Percentiles rank a stretch among this genome's conserved stretches.
Conservation (phyloP, 371 early-diverging fungal species). For the Mortierella sp. region DNA sequence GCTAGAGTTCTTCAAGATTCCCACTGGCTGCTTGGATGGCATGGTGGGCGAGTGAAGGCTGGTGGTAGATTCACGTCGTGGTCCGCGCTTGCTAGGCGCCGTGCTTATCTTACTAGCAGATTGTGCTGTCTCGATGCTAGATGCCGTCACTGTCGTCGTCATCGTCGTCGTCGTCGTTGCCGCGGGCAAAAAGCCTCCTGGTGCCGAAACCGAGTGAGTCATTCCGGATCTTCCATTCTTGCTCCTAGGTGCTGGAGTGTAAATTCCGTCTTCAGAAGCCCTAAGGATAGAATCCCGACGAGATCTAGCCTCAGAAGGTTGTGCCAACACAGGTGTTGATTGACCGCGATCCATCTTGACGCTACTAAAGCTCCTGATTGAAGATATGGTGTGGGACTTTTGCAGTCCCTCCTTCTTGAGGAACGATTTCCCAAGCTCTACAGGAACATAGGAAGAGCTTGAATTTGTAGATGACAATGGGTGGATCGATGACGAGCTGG, state of each 20-base stretch:
- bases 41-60: constrained; percentile 18
- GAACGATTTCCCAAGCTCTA: constrained; percentile 32
- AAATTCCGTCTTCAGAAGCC: background rate
- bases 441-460: constrained; percentile 21
- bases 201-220: constrained; percentile 33
- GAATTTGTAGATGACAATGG: constrained; percentile 5
- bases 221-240: constrained; percentile 9
- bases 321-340: constrained; percentile 15
- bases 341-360: background rate
- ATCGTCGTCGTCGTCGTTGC: constrained; percentile 15
- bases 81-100: constrained; percentile 16
- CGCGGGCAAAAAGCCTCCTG: constrained; percentile 16
- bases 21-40: constrained; percentile 35
- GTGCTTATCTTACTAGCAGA: background rate
- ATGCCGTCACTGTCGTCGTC: background rate
- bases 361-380: background rate
- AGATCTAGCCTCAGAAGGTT: constrained; percentile 15
- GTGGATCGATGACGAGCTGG: background rate
- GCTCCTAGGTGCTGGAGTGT: background rate
- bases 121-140: background rate
- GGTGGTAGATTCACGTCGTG: constrained; percentile 23
- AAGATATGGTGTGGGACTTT: constrained; percentile 11
- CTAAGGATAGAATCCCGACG: background rate
- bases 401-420: constrained; percentile 32
- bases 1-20: constrained; percentile 43